Evolutionary conservation across 1,284 basidiomycete genomes (phyloP), one percentile per base, ranked within the genome.

Genomic region (Golubevia sp.): DNA sequence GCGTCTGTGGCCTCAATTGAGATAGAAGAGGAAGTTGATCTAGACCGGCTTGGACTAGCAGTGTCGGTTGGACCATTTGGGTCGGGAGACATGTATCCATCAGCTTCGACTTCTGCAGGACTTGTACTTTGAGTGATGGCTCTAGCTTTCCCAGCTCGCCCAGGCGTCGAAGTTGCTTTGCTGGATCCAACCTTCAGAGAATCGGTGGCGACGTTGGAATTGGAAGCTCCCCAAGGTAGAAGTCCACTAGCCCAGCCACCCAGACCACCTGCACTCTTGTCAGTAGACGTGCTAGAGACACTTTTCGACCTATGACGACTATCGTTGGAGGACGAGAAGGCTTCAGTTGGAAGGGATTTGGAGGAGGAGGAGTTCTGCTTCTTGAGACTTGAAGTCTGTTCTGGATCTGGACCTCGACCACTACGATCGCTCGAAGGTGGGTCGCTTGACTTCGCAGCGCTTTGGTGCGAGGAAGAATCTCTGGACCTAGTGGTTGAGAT

Each of bases 161-260:
- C n/a, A 55, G 53, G 23, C 53, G 53, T 15, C 23, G 53, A 55
- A 21, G 15, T 15, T 44, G n/a, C 15, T 13, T 20, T 56, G 25
- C 5, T 58, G 30, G 56, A 15, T 61, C 60, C 70, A 61, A 73
- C 68, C 63, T 70, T 70, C 57, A 66, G 70, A 15, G 58, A 60
- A 3, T 64, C 70, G 15, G 66, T 69, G 58, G 63, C 67, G 1
- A 55, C 71, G 58, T 69, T 73, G 55, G 66, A 66, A 11, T 61
- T 66, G 20, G 64, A 65, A 11, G 54, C 63, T 11, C 68, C 64
- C 71, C 71, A 73, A 6, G 71, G 71, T 21, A 73, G 63, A 44
- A 73, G 49, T 2, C 70, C 67, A 61, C 67, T 73, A 2, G 71
- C 71, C 71, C 71, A 73, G n/a, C 68, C 71, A 15, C 71, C 66